Evolutionary conservation across 2,329 filamentous ascomycete species (phyloP).

Genomic region (Fusarium pininemorale): DNA sequence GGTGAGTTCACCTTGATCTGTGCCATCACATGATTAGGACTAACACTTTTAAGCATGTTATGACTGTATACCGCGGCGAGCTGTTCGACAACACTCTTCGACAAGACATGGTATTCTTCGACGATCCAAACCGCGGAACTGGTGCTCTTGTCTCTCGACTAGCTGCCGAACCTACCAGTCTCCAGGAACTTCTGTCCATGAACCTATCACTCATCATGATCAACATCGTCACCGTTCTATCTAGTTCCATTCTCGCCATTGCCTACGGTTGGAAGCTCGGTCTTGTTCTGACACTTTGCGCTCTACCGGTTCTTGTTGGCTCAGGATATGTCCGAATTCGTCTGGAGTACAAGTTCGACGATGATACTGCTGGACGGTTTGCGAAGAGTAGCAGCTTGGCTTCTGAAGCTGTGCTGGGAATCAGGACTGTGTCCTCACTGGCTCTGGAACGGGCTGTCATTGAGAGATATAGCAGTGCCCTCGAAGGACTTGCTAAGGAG

Average conservation of each 20-base stretch:
- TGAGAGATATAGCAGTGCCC: conserved; percentile 45
- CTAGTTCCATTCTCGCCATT: conserved; percentile 57
- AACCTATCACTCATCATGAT: conserved; percentile 60
- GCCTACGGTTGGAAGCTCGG: conserved; percentile 61
- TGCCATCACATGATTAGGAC: no score
- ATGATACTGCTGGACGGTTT: conserved; percentile 54
- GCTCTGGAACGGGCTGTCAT: conserved; percentile 57
- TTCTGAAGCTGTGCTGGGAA: conserved; percentile 59
- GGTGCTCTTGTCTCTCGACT: conserved; percentile 52
- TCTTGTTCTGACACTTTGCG: conserved; percentile 57
- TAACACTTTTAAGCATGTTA: conserved; percentile 38
- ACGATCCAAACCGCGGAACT: conserved; percentile 49
- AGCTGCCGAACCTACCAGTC: conserved; percentile 53
- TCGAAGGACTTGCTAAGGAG: conserved; percentile 45
- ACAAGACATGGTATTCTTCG: conserved; percentile 63
- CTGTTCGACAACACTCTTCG: conserved; percentile 62
- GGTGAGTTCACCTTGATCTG: conserved; percentile 17
- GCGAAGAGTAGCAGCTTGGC: conserved; percentile 59
- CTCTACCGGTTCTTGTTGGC: conserved; percentile 55
- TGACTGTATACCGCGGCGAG: conserved; percentile 49
- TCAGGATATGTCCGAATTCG: conserved; percentile 60
- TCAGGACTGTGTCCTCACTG: conserved; percentile 59
- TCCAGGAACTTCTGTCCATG: conserved; percentile 61
- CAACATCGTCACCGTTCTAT: conserved; percentile 55
- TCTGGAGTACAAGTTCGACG: conserved; percentile 58